Percentiles rank a stretch among this genome's conserved stretches.
Conservation (phyloP, 768 basidiomycete species). For the Tylopilus rubrobrunneus region DNA sequence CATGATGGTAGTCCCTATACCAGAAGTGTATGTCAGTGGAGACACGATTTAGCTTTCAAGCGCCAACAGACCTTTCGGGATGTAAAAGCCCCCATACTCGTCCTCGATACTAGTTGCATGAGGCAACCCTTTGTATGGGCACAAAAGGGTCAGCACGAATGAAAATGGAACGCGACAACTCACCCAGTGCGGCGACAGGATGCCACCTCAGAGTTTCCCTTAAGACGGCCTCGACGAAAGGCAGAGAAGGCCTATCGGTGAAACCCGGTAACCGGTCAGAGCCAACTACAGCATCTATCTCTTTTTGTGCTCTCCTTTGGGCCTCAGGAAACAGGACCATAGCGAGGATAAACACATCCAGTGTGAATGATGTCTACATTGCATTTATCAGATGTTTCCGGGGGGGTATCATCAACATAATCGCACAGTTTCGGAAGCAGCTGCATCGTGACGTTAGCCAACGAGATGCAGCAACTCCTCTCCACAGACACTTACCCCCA, state of each 20-base stretch:
- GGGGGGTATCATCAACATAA: not conserved
- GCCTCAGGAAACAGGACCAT: slow-evolving; percentile 27
- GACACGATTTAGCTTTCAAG: not conserved
- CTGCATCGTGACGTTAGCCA: slow-evolving; percentile 12
- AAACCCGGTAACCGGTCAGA: slow-evolving; percentile 19
- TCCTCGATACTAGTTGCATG: slow-evolving; percentile 20
- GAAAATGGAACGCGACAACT: not conserved
- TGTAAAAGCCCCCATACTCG: slow-evolving; percentile 22
- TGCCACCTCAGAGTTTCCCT: slow-evolving; percentile 24
- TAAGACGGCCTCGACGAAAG: slow-evolving; percentile 24
- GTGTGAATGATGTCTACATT: slow-evolving; percentile 18
- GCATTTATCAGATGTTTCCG: not conserved
- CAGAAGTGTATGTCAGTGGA: not conserved
- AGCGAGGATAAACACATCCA: slow-evolving; percentile 25
- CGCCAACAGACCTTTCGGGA: slow-evolving; percentile 20
- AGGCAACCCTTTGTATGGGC: slow-evolving; percentile 14
- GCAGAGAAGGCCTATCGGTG: slow-evolving; percentile 21
- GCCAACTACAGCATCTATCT: slow-evolving; percentile 23
- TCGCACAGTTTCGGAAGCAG: slow-evolving; percentile 27
- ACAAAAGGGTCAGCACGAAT: slow-evolving; percentile 1
- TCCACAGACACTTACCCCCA: slow-evolving; percentile 12
- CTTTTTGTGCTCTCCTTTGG: slow-evolving; percentile 21
- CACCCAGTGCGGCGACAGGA: slow-evolving; percentile 21
- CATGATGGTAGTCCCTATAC: slow-evolving; percentile 16
- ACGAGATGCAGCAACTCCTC: not conserved